Evolutionary conservation across 306 rosid species (phyloP), one percentile per base, ranked within the genome.

Genomic region (Alnus glutinosa): DNA sequence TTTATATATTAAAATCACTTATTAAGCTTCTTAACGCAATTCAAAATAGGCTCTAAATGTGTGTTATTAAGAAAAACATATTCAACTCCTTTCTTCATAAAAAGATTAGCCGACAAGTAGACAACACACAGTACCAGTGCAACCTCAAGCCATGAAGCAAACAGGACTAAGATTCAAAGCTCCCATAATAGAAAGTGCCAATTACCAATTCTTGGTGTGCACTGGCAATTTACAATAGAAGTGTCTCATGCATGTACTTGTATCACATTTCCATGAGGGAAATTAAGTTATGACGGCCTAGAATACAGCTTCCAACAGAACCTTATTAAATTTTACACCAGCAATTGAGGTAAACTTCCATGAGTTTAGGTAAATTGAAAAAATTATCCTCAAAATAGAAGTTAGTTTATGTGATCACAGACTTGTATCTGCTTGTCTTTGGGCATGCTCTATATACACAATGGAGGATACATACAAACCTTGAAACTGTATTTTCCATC

Each of bases 401-500:
- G 12, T 18, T 49, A 55, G 9, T 48, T 44, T 15, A 4, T 48
- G 28, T 13, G 19, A 55, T 42, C 46, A 5, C 42, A 18, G 15
- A 48, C 73, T 13, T 18, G 14, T 14, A 18, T 10, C 15, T 61
- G 37, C 51, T 12, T 54, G 34, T 4, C 4, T 48, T 62, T 49
- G 15, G 16, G 42, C 49, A 64, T 14, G 19, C 37, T 36, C 18
- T 62, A 55, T 14, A 70, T 1, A n/a, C 8, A 64, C 8, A 69
- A 52, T 12, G 69, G 37, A 59, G 51, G 50, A 44, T 62, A 80
- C 7, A 39, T 55, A 71, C 89, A 79, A 74, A 94, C 98, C 98
- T 94, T 92, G 82, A 94, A 88, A 55, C 23, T 83, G 77, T 77
- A 77, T 76, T 82, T 82, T 76, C 96, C 97, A 61, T 86, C 79